Percentiles rank a stretch among this genome's conserved stretches.
phyloP scores from a whole-genome alignment of 495 filamentous ascomycete genomes.

The Aspergillus bridgeri region DNA sequence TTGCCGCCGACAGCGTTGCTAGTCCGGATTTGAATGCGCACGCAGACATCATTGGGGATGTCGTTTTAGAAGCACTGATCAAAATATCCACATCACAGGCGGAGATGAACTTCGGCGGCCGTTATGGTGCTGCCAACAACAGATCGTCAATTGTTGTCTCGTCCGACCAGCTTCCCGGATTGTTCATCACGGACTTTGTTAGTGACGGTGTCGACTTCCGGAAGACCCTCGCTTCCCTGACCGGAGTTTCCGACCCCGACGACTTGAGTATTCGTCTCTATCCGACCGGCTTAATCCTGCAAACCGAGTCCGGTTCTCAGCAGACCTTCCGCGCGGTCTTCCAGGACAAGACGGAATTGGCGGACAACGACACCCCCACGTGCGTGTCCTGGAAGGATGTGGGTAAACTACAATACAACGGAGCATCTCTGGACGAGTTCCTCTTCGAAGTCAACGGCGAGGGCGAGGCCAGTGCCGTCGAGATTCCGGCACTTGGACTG shows the following conservation, averaged over 20 bases:
- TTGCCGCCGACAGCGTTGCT: constrained; percentile 33
- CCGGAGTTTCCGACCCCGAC: constrained; percentile 28
- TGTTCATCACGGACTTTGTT: constrained; percentile 45
- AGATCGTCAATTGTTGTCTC: constrained; percentile 25
- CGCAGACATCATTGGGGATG: constrained; percentile 24
- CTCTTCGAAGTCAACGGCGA: constrained; percentile 40
- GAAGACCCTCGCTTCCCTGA: constrained; percentile 18
- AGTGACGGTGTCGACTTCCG: constrained; percentile 49
- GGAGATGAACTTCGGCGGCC: constrained; percentile 35
- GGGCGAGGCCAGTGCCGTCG: constrained; percentile 40
- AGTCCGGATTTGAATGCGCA: constrained; percentile 25
- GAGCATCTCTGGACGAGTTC: constrained; percentile 48
- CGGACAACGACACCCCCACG: constrained; percentile 24
- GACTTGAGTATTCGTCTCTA: constrained; percentile 44
- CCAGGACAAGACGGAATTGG: constrained; percentile 33
- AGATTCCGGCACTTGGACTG: constrained; percentile 41
- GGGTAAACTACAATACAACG: constrained; percentile 40
- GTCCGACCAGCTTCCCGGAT: constrained; percentile 40
- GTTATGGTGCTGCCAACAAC: constrained; percentile 25
- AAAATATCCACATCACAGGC: constrained; percentile 43
- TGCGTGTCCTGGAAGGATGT: constrained; percentile 50
- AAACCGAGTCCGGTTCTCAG: constrained; percentile 12
- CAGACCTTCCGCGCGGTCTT: constrained; percentile 45
- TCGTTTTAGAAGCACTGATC: constrained; percentile 42
- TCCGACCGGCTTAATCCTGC: constrained; percentile 30